Conservation (phyloP, 83 land plant genomes). For the Thuja plicata region DNA sequence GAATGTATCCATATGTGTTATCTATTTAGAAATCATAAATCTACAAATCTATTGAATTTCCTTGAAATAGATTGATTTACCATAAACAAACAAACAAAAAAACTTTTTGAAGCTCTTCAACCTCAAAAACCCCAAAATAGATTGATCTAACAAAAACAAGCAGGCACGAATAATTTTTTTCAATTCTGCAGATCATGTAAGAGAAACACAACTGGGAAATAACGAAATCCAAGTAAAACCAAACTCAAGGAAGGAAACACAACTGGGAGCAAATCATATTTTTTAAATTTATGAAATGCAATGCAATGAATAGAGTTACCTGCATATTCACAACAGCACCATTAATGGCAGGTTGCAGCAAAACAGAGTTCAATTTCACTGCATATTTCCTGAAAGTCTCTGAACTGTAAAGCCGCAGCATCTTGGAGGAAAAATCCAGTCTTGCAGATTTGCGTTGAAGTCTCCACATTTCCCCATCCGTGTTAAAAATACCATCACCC, state of each 20-base stretch:
- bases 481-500: constrained; percentile 20
- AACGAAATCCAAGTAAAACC: neutral
- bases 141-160: no score
- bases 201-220: no score
- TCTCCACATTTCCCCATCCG: constrained; percentile 19
- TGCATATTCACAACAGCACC: neutral
- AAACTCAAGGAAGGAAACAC: neutral
- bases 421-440: constrained; percentile 15
- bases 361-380: neutral
- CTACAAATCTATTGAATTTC: no score
- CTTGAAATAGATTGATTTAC: no score
- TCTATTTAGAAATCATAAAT: no score
- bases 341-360: neutral
- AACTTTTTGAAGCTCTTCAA: no score
- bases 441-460: constrained; percentile 19
- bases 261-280: no score
- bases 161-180: no score
- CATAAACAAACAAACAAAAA: no score
- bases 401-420: constrained; percentile 10
- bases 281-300: neutral
- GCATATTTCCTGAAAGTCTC: neutral
- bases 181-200: no score
- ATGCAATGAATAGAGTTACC: neutral
- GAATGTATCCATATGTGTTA: no score
- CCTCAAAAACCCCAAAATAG: no score